phyloP scores from a whole-genome alignment of 169 alveolate genomes.

The Plasmodium knowlesi region DNA sequence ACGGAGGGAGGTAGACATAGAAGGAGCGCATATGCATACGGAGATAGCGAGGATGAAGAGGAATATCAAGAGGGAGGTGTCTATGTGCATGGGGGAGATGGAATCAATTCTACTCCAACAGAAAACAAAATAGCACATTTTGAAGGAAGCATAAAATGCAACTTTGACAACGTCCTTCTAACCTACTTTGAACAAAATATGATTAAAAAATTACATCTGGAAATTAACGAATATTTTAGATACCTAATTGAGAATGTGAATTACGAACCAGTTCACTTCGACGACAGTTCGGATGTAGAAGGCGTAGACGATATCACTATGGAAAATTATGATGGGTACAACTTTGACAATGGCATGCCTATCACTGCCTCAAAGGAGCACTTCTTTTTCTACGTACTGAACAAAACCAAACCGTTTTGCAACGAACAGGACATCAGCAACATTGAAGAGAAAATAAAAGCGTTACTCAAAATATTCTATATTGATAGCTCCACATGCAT shows the following conservation, averaged over 20 bases:
- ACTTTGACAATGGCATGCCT: background rate
- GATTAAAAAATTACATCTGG: conserved; percentile 54
- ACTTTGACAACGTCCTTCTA: conserved; percentile 47
- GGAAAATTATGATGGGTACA: background rate
- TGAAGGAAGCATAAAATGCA: conserved; percentile 60
- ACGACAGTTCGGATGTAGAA: background rate
- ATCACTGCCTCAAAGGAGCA: background rate
- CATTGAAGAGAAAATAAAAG: conserved; percentile 74
- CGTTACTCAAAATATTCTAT: conserved; percentile 78
- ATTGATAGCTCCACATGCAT: conserved; percentile 75
- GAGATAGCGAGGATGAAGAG: conserved; percentile 16
- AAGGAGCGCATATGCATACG: conserved; percentile 54
- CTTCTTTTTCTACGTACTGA: conserved; percentile 42
- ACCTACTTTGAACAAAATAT: conserved; percentile 74
- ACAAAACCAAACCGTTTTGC: conserved; percentile 38
- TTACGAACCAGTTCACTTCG: conserved; percentile 35
- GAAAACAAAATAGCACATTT: background rate
- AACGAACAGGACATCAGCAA: conserved; percentile 21
- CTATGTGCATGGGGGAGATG: background rate
- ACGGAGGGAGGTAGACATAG: background rate
- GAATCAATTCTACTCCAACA: background rate
- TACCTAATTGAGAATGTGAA: conserved; percentile 38
- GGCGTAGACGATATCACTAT: background rate
- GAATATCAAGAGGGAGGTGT: background rate
- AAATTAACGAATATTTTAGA: conserved; percentile 65